Conservation (phyloP, 805 yeast genomes). For the Monosporozyma yasuniensis region DNA sequence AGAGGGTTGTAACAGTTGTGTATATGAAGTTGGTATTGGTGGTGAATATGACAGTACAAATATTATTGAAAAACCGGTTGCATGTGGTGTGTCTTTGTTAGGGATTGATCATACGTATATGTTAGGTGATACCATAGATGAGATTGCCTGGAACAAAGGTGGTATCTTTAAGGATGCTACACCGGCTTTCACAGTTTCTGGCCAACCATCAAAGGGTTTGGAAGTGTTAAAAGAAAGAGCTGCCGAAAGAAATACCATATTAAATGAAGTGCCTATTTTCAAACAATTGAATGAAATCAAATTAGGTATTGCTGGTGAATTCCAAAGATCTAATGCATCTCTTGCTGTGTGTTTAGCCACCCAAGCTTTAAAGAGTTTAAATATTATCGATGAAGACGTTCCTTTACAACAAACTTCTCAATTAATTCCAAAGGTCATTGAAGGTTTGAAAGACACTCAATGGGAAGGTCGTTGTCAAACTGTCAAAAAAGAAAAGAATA, state of each 20-base stretch:
- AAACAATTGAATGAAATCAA: conserved; percentile 32
- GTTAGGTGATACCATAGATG: conserved; percentile 78
- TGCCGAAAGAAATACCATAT: conserved; percentile 43
- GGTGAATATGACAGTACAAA: conserved; percentile 98
- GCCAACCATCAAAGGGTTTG: conserved; percentile 47
- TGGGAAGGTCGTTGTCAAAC: conserved; percentile 98
- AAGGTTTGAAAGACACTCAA: conserved; percentile 55
- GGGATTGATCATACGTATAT: conserved; percentile 89
- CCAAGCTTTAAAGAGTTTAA: conserved; percentile 47
- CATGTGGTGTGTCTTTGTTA: conserved; percentile 74
- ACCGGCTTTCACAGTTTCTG: conserved; percentile 58
- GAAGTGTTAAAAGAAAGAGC: conserved; percentile 59
- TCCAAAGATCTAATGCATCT: conserved; percentile 81
- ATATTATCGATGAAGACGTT: conserved; percentile 29
- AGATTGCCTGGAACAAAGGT: conserved; percentile 93
- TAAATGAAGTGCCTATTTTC: conserved; percentile 45
- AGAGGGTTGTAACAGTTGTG: conserved; percentile 89
- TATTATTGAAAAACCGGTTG: conserved; percentile 67
- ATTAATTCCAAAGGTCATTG: conserved; percentile 41
- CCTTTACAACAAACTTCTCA: conserved; percentile 8
- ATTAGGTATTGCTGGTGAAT: conserved; percentile 74
- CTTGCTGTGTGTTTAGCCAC: conserved; percentile 67
- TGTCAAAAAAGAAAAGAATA: conserved; percentile 36
- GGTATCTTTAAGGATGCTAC: conserved; percentile 74
- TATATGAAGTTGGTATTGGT: conserved; percentile 97